Evolutionary conservation across 352 stramenopile genomes (phyloP).

Genomic region (Vaucheria bursata): DNA sequence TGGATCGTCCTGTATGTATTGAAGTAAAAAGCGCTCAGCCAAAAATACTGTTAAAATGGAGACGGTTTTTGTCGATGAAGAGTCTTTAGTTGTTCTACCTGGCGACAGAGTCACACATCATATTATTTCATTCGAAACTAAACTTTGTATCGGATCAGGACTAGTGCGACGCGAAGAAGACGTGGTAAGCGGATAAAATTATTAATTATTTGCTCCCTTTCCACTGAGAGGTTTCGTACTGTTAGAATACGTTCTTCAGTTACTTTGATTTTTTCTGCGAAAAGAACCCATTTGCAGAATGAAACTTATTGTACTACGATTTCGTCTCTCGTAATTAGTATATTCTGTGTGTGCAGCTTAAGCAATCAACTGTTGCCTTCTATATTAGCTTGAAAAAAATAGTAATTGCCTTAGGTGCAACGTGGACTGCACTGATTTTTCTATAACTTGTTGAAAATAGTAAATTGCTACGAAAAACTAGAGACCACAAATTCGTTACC

Average conservation of each 20-base stretch:
- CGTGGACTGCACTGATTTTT: too few relatives aligned
- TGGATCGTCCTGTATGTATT: too few relatives aligned
- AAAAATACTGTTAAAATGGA: too few relatives aligned
- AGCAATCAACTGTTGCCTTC: not conserved
- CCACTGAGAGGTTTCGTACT: not conserved
- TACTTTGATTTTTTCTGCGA: not conserved
- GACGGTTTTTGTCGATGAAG: not conserved
- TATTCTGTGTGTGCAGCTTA: not conserved
- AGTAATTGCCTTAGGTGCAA: too few relatives aligned
- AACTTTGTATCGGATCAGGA: slow-evolving; percentile 18
- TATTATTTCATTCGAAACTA: slow-evolving; percentile 15
- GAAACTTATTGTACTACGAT: not conserved
- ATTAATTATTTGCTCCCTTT: not conserved
- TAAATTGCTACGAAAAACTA: too few relatives aligned
- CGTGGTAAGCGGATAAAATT: not conserved
- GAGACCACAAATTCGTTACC: too few relatives aligned
- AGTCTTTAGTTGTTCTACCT: slow-evolving; percentile 17
- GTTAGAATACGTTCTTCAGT: not conserved
- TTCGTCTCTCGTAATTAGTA: not conserved
- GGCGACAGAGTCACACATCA: slow-evolving; percentile 36
- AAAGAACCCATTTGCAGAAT: not conserved
- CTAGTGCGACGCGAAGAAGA: slow-evolving; percentile 29
- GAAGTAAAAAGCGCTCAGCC: too few relatives aligned
- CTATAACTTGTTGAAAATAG: too few relatives aligned
- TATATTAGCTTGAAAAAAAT: too few relatives aligned